These are phyloP conservation scores for Panaeolus papilionaceus DNA, from an alignment of 768 basidiomycete genomes.

Conservation along the genomic window DNA sequence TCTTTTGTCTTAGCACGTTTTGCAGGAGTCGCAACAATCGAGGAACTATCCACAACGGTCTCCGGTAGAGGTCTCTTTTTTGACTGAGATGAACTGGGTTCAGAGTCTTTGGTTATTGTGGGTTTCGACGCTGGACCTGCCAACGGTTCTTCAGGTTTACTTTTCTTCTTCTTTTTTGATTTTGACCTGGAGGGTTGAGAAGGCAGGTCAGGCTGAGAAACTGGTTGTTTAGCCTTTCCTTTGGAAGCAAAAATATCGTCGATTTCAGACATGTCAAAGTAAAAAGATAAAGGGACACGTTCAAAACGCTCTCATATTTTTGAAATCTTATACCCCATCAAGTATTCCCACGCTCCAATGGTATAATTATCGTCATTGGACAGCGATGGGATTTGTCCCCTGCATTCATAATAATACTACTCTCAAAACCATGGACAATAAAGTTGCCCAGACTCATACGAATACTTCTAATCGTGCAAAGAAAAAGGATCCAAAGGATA, in stretches of 20 bases:
- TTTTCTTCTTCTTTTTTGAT: constrained; percentile 57
- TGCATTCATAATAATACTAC: background rate
- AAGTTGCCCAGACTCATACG: constrained; percentile 56
- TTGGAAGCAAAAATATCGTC: constrained; percentile 82
- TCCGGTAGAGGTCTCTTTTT: constrained; percentile 55
- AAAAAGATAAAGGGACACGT: constrained; percentile 12
- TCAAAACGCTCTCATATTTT: constrained; percentile 10
- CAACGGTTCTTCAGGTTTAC: constrained; percentile 19
- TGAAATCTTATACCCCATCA: constrained; percentile 16
- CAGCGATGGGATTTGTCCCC: background rate
- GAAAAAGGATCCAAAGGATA: constrained; percentile 34
- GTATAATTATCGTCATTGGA: background rate
- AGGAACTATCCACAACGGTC: constrained; percentile 73
- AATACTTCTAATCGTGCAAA: constrained; percentile 71
- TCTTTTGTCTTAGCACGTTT: constrained; percentile 46
- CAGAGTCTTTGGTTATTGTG: constrained; percentile 16
- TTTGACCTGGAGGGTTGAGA: constrained; percentile 36
- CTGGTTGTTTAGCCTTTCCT: constrained; percentile 37
- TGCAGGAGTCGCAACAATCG: constrained; percentile 28
- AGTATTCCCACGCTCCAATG: constrained; percentile 3
- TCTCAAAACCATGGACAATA: constrained; percentile 48
- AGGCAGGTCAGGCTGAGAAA: constrained; percentile 33
- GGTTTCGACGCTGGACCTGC: background rate
- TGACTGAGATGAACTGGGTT: constrained; percentile 25
- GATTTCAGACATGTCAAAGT: constrained; percentile 69